These are phyloP conservation scores for Colletotrichum sp. DNA, from an alignment of 2,329 filamentous ascomycete species.

Conservation along the genomic window DNA sequence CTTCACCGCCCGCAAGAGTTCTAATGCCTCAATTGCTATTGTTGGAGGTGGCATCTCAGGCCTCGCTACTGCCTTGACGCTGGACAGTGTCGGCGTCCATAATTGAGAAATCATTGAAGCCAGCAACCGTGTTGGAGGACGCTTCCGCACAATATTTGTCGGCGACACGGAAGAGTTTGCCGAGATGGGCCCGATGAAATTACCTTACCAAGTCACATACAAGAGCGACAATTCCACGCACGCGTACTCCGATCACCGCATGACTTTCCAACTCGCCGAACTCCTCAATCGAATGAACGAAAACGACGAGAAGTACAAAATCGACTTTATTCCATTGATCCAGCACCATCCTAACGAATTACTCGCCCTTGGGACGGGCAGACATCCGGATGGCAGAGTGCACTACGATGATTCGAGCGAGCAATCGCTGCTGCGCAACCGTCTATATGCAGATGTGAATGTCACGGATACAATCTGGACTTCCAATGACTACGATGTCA, in stretches of 20 bases:
- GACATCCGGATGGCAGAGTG: constrained; percentile 55
- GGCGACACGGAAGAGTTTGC: constrained; percentile 60
- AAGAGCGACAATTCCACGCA: constrained; percentile 54
- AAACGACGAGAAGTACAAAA: constrained; percentile 48
- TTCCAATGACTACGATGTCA: constrained; percentile 32
- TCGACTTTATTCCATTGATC: constrained; percentile 69
- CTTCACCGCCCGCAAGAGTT: constrained; percentile 21
- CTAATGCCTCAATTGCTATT: constrained; percentile 51
- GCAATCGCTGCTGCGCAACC: constrained; percentile 32
- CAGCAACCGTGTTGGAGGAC: constrained; percentile 60
- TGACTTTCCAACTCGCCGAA: constrained; percentile 65
- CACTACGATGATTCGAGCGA: constrained; percentile 66
- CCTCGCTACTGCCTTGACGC: constrained; percentile 57
- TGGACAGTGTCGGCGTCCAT: constrained; percentile 53
- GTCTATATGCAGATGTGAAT: constrained; percentile 55
- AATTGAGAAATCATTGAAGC: constrained; percentile 65
- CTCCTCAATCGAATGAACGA: constrained; percentile 61
- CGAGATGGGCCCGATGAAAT: constrained; percentile 64
- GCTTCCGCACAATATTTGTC: constrained; percentile 64
- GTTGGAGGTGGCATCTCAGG: constrained; percentile 67
- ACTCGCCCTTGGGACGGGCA: constrained; percentile 48
- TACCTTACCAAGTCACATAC: constrained; percentile 38
- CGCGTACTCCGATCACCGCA: constrained; percentile 62
- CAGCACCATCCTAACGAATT: constrained; percentile 59
- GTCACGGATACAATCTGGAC: constrained; percentile 48